Conservation (phyloP, 352 stramenopile species). For the Phytopythium boreale region DNA sequence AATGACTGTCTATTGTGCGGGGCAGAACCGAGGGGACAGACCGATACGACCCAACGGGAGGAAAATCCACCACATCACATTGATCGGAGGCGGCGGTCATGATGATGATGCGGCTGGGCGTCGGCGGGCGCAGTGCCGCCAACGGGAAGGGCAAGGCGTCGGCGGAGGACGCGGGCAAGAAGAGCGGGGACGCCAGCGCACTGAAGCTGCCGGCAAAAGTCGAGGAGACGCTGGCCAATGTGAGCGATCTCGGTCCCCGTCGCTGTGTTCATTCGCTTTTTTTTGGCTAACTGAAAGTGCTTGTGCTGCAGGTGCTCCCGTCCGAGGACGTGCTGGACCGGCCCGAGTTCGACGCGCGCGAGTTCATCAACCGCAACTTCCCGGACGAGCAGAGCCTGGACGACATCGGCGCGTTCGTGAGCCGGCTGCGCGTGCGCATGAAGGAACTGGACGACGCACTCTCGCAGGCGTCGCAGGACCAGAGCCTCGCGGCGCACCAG, state of each 20-base stretch:
- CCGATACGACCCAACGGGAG: neutral
- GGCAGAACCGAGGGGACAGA: no score
- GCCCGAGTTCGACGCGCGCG: slow-evolving; percentile 88
- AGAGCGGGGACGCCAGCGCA: slow-evolving; percentile 20
- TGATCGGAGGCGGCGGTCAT: neutral
- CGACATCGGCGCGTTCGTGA: slow-evolving; percentile 84
- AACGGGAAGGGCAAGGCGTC: neutral
- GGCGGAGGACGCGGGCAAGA: slow-evolving; percentile 5
- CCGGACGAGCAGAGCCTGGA: slow-evolving; percentile 80
- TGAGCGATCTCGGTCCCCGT: slow-evolving; percentile 4
- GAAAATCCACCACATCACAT: neutral
- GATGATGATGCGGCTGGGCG: slow-evolving; percentile 5
- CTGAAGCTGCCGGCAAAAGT: slow-evolving; percentile 51
- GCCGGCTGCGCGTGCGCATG: slow-evolving; percentile 69
- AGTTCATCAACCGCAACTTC: slow-evolving; percentile 93
- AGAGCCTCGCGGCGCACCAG: slow-evolving; percentile 70
- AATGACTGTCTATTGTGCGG: no score
- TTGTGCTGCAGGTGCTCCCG: slow-evolving; percentile 47
- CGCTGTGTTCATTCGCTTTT: slow-evolving; percentile 1
- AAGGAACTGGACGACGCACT: slow-evolving; percentile 80
- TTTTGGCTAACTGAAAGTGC: no score
- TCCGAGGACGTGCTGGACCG: slow-evolving; percentile 86
- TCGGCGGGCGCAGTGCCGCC: neutral
- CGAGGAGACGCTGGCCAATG: slow-evolving; percentile 50
- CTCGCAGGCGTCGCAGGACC: slow-evolving; percentile 76